Base-by-base conservation (phyloP, 768 basidiomycete species). In the Suillus variegatus region DNA sequence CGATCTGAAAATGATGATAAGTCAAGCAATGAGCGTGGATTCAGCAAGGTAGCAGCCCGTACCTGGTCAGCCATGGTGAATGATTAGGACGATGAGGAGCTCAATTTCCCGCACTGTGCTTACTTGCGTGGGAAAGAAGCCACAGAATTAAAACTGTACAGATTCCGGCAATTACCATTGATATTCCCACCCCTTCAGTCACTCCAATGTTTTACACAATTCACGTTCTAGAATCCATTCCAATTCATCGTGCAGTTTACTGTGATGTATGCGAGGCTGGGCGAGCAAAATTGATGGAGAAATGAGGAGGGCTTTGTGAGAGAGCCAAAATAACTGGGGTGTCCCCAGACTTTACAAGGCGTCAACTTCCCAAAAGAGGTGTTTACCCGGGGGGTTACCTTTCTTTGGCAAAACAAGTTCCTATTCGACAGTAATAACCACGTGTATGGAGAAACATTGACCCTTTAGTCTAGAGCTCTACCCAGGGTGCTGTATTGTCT, bases 11-110 rank as follows among this genome's bases (percentile, higher is more conserved):
- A 54, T 22, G 16, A 58, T 20, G 16, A 66, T 63, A 43, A 22
- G 32, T 43, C 38, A 47, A 28, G 62, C 16, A 60, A 41, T 18
- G 12, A 25, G 32, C 56, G 28, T 35, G 9, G 4, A 55, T 14
- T 28, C 32, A 22, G 14, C 8, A 44, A 28, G 16, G 36, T 8
- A 46, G 65, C 32, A 2, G 49, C 13, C 76, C 82, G 64, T 71
- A 87, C 87, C 78, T 88, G 87, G 74, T 88, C 87, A 71, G 87
- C 86, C 87, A 88, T 88, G 70, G 74, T 81, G 68, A 32, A 14
- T 66, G 67, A 62, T 67, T 66, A 64, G 64, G 64, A 60, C 57
- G 58, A 54, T 57, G 57, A 41, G 55, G 63, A 40, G 64, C 32
- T 62, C 51, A 43, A n/a, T 66, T 62, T 62, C 60, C 65, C 22